Evolutionary conservation across 176 grass and related monocot genomes (phyloP), one percentile per base, ranked within the genome.

Genomic region (Areca catechu): DNA sequence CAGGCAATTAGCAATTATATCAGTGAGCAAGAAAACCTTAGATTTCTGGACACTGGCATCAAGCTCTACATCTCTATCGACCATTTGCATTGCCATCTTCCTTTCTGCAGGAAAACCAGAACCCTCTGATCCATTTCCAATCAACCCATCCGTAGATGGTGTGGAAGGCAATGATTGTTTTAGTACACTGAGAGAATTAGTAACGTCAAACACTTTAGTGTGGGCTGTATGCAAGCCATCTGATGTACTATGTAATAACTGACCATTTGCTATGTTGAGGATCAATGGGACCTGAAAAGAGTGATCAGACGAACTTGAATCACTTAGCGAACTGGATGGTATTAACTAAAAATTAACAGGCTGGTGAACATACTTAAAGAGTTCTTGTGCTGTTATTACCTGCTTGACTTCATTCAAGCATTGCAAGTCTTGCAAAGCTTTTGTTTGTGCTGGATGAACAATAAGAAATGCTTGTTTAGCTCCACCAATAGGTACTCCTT

Each of bases 301-400:
- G 64, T 24, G 53, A 74, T 62, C 71, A 52, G 75, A 71, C 56
- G 60, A 76, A 25, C 49, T 50, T 28, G 71, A 79, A 48, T 85
- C 68, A 71, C 66, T 70, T 23, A 69, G 75, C 67, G 60, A 2
- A 27, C 74, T 50, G n/a, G 84, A 79, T 60, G 84, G 75, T 56
- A 76, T 50, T 30, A 79, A 30, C 58, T 76, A 15, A 61, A 82
- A 23, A 65, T 65, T 71, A 55, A 72, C 56, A 30, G 75, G 19
- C 30, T 88, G 75, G 63, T 79, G 71, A 65, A 63, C 51, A 75
- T 37, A n/a, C 67, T 75, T 56, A n/a, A n/a, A n/a, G 57, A 78
- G n/a, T 27, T 67, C 56, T 6, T 65, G 58, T 4, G 56, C 16
- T 60, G 50, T 48, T 24, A 3, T 61, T 81, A 52, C 67, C 50